Conservation (phyloP, 306 rosid species). For the Quillaja saponaria region DNA sequence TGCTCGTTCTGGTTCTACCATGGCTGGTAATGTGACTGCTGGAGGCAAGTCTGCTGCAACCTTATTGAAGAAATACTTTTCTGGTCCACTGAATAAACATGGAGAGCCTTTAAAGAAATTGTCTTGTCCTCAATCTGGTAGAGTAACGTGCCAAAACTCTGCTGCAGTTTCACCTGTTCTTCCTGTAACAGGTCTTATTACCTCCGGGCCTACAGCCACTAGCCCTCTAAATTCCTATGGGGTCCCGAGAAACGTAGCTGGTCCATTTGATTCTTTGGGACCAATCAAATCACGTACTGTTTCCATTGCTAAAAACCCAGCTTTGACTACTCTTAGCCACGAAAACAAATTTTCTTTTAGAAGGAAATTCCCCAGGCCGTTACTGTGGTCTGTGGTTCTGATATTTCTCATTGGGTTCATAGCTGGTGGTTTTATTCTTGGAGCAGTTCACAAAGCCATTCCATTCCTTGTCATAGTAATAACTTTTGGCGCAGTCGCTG, state of each 20-base stretch:
- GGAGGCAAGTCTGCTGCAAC: slow-evolving; percentile 44
- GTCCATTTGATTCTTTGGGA: slow-evolving; percentile 76
- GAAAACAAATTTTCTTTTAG: slow-evolving; percentile 81
- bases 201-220: slow-evolving; percentile 90
- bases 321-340: slow-evolving; percentile 75
- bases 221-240: slow-evolving; percentile 92
- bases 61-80: slow-evolving; percentile 76
- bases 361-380: slow-evolving; percentile 79
- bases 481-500: slow-evolving; percentile 75
- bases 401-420: slow-evolving; percentile 96
- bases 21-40: slow-evolving; percentile 19
- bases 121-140: slow-evolving; percentile 97
- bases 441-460: slow-evolving; percentile 87
- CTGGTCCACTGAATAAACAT: slow-evolving; percentile 93
- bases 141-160: slow-evolving; percentile 92
- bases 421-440: slow-evolving; percentile 97
- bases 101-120: slow-evolving; percentile 92
- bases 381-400: slow-evolving; percentile 85
- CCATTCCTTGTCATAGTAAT: slow-evolving; percentile 84
- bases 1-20: slow-evolving; percentile 63
- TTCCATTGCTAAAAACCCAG: slow-evolving; percentile 67
- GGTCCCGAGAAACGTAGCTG: slow-evolving; percentile 87
- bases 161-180: slow-evolving; percentile 87
- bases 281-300: slow-evolving; percentile 77
- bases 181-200: slow-evolving; percentile 93